Evolutionary conservation across 768 basidiomycete genomes (phyloP), one percentile per base, ranked within the genome.

Genomic region (Tubosaeta brunneosetosa): DNA sequence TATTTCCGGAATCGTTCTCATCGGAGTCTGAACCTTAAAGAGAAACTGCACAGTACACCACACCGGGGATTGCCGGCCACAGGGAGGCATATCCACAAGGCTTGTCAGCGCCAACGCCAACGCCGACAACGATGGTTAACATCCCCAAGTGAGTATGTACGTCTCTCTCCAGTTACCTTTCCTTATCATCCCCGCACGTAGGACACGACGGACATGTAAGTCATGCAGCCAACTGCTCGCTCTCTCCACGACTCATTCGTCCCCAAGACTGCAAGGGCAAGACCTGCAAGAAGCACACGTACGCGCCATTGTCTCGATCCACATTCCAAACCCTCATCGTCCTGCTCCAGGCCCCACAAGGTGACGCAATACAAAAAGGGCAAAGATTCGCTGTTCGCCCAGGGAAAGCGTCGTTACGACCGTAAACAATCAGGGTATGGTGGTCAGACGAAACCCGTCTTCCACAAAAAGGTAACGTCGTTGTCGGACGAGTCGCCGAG

Each of bases 301-400:
- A 77, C 51, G 90, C 76, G 26, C 12, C 22, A 32, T 14, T 2
- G 7, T 32, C 6, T 25, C 14, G n/a, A n/a, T 36, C 6, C n/a
- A 9, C 6, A 8, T 38, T 10, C 6, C 17, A 19, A 3, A 0
- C 14, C 4, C 26, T 53, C 40, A 58, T 49, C 27, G 10, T 17
- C 26, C 34, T 3, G 44, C 29, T 34, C n/a, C 68, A 94, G 91
- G 58, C 94, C 94, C 53, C 95, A 98, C 79, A 99, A 99, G 76
- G 95, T 99, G 67, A 97, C 95, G 54, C 95, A 99, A 73, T 99
- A 98, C 84, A 99, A 99, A 87, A 97, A 92, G 83, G 97, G 97
- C 71, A 98, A 99, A 78, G 95, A 92, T 71, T 98, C 97, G 55
- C 77, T 94, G 58, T 90, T 91, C 71, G 97, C 91, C 48, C 95